Evolutionary conservation across 164 flowering plant genomes (phyloP).

Genomic region (Vitis amurensis): DNA sequence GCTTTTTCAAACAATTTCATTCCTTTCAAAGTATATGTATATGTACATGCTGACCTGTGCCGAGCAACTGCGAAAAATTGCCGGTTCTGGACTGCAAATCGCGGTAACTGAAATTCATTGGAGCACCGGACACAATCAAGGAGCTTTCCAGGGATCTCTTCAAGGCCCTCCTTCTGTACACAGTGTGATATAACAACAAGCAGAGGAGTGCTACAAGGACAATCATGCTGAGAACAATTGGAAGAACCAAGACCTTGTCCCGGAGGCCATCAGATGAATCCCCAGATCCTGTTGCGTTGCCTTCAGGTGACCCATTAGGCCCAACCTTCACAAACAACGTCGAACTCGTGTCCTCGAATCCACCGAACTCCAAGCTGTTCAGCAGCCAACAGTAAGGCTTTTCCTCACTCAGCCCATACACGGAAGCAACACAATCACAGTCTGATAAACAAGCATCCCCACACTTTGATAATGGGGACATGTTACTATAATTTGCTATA

Average conservation of each 20-base stretch:
- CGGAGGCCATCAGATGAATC: conserved; percentile 20
- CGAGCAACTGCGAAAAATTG: conserved; percentile 61
- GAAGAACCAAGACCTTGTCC: conserved; percentile 57
- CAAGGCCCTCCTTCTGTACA: conserved; percentile 38
- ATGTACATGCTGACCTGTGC: conserved; percentile 48
- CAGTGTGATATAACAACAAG: conserved; percentile 48
- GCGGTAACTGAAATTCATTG: conserved; percentile 62
- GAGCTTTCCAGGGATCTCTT: conserved; percentile 44
- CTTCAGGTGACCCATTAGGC: conserved; percentile 25
- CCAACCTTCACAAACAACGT: conserved; percentile 69
- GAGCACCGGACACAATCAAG: conserved; percentile 64
- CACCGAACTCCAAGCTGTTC: conserved; percentile 78
- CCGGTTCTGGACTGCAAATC: conserved; percentile 61
- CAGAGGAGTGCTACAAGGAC: conserved; percentile 59
- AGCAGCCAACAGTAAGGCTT: conserved; percentile 84
- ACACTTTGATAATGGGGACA: conserved; percentile 48
- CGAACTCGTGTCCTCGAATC: conserved; percentile 73
- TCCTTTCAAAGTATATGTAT: no score
- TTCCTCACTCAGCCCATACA: conserved; percentile 81
- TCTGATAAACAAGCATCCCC: conserved; percentile 74
- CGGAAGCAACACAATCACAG: conserved; percentile 86
- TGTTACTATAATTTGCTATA: conserved; percentile 72
- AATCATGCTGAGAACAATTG: conserved; percentile 58
- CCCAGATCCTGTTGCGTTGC: conserved; percentile 11
- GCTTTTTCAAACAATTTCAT: not conserved